Conservation (phyloP, 768 basidiomycete species). For the Psilocybe azurescens region DNA sequence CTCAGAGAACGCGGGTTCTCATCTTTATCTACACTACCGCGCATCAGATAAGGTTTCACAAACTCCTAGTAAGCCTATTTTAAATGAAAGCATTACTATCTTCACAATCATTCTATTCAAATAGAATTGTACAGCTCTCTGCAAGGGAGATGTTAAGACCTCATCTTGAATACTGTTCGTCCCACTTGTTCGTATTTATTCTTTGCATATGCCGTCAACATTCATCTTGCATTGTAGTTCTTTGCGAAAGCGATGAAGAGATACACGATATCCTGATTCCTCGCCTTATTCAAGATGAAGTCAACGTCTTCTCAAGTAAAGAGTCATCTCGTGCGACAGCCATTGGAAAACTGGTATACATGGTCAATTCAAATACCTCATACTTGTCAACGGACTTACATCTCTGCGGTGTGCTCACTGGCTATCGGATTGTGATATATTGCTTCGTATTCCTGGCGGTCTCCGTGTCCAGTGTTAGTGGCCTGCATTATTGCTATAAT, state of each 20-base stretch:
- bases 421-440: slow-evolving; percentile 81
- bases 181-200: slow-evolving; percentile 69
- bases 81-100: too few species aligned
- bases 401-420: slow-evolving; percentile 69
- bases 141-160: too few species aligned
- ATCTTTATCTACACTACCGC: too few species aligned
- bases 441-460: slow-evolving; percentile 74
- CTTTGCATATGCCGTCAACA: slow-evolving; percentile 66
- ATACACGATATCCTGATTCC: slow-evolving; percentile 66
- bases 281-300: slow-evolving; percentile 59
- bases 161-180: too few species aligned
- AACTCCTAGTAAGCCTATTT: too few species aligned
- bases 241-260: slow-evolving; percentile 64
- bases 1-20: too few species aligned
- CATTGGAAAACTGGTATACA: slow-evolving; percentile 60
- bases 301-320: slow-evolving; percentile 64
- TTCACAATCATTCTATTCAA: too few species aligned
- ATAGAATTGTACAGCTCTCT: too few species aligned
- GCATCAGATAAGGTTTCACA: too few species aligned
- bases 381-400: slow-evolving; percentile 24
- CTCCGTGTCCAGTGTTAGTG: slow-evolving; percentile 65
- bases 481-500: slow-evolving; percentile 45
- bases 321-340: slow-evolving; percentile 58
- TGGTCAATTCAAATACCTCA: slow-evolving; percentile 12
- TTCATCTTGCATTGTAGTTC: slow-evolving; percentile 62